A percentile compares a stretch with the other conserved stretches of the same genome.
These are phyloP conservation scores for Metarhizium album DNA, from an alignment of 2,329 filamentous ascomycete species.

Conservation along the genomic window DNA sequence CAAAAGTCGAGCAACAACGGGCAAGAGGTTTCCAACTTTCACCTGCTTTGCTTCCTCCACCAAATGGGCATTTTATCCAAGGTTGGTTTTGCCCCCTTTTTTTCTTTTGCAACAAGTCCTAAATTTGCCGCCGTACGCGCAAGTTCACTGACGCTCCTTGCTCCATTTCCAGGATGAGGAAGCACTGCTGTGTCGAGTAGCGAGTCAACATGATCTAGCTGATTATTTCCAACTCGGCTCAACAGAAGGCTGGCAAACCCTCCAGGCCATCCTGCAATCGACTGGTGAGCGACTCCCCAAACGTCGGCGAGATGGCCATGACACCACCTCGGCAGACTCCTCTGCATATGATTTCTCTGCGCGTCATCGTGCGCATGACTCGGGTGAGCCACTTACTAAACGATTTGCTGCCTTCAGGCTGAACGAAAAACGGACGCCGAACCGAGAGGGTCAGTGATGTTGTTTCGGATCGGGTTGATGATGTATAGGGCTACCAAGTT, in stretches of 20 bases:
- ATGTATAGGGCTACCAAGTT: too few species aligned
- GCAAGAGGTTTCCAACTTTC: slow-evolving; percentile 78
- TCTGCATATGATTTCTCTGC: slow-evolving; percentile 11
- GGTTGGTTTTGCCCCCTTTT: slow-evolving; percentile 43
- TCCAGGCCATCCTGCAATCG: slow-evolving; percentile 88
- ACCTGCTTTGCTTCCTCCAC: slow-evolving; percentile 80
- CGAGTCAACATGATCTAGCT: slow-evolving; percentile 67
- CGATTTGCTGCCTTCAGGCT: slow-evolving; percentile 56
- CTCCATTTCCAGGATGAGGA: slow-evolving; percentile 66
- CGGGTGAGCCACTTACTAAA: slow-evolving; percentile 51
- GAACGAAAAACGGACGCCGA: slow-evolving; percentile 27
- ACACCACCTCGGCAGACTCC: slow-evolving; percentile 14
- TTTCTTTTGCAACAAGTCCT: slow-evolving; percentile 4
- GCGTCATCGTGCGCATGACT: slow-evolving; percentile 15
- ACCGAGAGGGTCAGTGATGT: not conserved
- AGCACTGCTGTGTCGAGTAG: slow-evolving; percentile 72
- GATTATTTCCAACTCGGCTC: slow-evolving; percentile 77
- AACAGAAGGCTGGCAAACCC: slow-evolving; percentile 85
- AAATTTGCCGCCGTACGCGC: not conserved
- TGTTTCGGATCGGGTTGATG: too few species aligned
- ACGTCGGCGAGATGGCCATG: slow-evolving; percentile 40
- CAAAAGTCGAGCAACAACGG: slow-evolving; percentile 52
- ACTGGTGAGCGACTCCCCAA: slow-evolving; percentile 94
- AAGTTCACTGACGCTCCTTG: slow-evolving; percentile 1
- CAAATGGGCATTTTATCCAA: slow-evolving; percentile 72